Conservation (phyloP, 192 early-diverging fungal species). For the Podila epigama region DNA sequence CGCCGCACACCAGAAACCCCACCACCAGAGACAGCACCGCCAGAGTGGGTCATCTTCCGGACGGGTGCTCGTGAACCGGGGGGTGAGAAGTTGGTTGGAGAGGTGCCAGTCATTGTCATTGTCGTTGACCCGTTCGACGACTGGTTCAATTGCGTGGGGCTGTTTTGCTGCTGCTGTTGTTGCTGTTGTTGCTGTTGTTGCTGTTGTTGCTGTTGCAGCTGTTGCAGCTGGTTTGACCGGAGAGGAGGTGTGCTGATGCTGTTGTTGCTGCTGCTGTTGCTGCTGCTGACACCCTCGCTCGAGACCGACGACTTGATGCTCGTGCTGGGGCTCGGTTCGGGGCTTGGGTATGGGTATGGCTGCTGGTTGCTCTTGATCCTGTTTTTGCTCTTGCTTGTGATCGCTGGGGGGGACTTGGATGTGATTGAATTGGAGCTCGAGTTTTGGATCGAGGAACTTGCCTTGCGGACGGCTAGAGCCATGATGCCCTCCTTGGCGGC, state of each 20-base stretch:
- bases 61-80: too few relatives aligned
- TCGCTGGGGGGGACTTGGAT: constrained; percentile 9
- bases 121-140: constrained; percentile 14
- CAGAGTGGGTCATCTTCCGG: too few relatives aligned
- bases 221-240: too few relatives aligned
- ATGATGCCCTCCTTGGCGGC: constrained; percentile 27
- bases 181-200: neutral
- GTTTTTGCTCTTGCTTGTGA: too few relatives aligned
- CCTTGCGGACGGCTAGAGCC: constrained; percentile 24
- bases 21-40: constrained; percentile 46
- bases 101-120: too few relatives aligned
- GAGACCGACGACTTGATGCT: neutral
- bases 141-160: neutral
- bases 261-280: neutral
- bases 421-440: constrained; percentile 15
- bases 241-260: neutral
- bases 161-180: neutral
- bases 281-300: neutral
- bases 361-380: neutral
- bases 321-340: neutral
- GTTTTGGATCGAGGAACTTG: neutral
- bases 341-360: neutral
- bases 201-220: too few relatives aligned
- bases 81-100: too few relatives aligned
- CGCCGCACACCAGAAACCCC: constrained; percentile 24